Evolutionary conservation across 163 green algal species (phyloP).

Genomic region (Scenedesmus sp.): DNA sequence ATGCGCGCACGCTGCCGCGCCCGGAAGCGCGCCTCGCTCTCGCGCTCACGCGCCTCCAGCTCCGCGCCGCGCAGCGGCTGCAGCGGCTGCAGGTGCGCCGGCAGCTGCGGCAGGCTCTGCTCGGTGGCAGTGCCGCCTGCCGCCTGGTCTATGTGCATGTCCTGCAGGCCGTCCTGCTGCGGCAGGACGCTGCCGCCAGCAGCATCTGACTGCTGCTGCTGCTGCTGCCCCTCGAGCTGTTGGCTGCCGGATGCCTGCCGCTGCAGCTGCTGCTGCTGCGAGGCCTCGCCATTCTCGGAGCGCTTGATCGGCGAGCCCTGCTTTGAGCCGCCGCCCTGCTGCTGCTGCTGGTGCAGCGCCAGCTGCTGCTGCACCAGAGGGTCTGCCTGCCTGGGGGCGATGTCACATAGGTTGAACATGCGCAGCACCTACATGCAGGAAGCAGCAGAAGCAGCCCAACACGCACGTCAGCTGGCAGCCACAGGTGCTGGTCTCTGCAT

Average conservation of each 20-base stretch:
- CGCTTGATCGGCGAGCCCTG: conserved; percentile 32
- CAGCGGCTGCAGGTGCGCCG: conserved; percentile 36
- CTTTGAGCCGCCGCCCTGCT: background rate
- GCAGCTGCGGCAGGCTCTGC: conserved; percentile 24
- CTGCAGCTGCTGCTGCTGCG: conserved; percentile 26
- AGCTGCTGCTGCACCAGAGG: conserved; percentile 33
- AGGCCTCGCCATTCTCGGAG: background rate
- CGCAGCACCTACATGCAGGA: conserved; percentile 77
- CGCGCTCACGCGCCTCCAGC: conserved; percentile 37
- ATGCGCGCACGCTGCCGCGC: conserved; percentile 84
- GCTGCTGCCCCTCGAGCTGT: conserved; percentile 15
- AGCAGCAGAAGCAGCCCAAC: background rate
- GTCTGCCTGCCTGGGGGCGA: conserved; percentile 60
- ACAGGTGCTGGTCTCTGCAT: background rate
- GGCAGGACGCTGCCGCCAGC: conserved; percentile 9
- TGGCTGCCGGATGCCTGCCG: conserved; percentile 5
- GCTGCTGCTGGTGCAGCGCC: conserved; percentile 10
- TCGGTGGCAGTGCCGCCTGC: conserved; percentile 1
- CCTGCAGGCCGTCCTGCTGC: conserved; percentile 18
- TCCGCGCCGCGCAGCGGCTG: conserved; percentile 30
- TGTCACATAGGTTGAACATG: conserved; percentile 96
- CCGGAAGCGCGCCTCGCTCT: conserved; percentile 61
- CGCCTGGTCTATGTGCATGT: conserved; percentile 4
- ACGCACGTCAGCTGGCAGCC: background rate
- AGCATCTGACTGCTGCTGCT: conserved; percentile 27